Evolutionary conservation across 805 yeast species (phyloP), one percentile per base, ranked within the genome.

Genomic region (Wickerhamiella bombiphila): DNA sequence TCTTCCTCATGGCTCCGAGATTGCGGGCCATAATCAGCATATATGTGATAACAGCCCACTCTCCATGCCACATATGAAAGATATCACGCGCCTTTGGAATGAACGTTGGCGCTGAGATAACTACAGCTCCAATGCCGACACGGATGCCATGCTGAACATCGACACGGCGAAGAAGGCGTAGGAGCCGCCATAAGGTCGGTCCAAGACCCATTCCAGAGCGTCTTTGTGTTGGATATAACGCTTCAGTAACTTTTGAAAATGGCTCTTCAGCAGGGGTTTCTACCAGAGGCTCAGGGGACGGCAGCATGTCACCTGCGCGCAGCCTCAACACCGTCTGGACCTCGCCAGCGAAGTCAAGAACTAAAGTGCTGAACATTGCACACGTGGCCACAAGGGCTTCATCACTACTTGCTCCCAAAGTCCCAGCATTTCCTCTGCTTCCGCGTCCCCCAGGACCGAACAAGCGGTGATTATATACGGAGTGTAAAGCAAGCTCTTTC

Each of bases 21-120:
- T 86, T 76, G 49, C 80, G 80, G 48, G 77, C 79, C 88, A 81
- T 80, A 62, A 81, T 79, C 39, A 81, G 76, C 48, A 81, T 74
- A 47, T 73, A 81, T 0, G 85, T 75, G n/a, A 79, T 80, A 28
- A 81, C 57, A 0, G 83, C 75, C 94, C 94, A 81, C 53, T 81
- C 94, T 13, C 79, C 77, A 45, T 86, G 59, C 83, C 82, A 80
- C 30, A 63, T 65, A 34, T 60, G 66, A 48, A 80, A 82, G 1
- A 53, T 43, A 4, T 63, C 61, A 36, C 74, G 63, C 0, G 83
- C 71, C 9, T 53, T 51, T 2, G 76, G 74, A 20, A 70, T 50
- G 48, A 73, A 80, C 2, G 93, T 93, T 39, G 82, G 73, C 0
- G 70, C 46, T 0, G 85, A 74, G 21, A 81, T 58, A 4, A 69